Conservation (phyloP, 768 basidiomycete genomes). For the Mycena chlorophos region DNA sequence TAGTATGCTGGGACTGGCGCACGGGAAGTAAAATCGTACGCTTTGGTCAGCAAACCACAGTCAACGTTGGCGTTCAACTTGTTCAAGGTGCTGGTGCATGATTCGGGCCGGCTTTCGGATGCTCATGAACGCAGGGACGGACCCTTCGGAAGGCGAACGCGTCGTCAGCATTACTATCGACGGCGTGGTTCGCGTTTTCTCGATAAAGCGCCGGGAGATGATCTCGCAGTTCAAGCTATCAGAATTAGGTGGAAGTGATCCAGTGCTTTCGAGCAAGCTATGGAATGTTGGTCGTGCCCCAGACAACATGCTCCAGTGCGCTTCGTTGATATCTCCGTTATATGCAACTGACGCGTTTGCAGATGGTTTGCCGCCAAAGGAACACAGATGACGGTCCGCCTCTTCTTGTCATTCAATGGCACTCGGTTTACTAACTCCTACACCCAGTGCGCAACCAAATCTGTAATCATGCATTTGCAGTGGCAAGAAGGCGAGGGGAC, state of each 20-base stretch:
- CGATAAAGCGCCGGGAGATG: conserved; percentile 85
- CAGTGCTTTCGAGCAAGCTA: conserved; percentile 63
- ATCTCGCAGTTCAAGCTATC: conserved; percentile 87
- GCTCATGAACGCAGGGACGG: conserved; percentile 3
- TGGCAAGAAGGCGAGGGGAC: conserved; percentile 69
- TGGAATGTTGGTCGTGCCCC: conserved; percentile 78
- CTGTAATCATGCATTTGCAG: conserved; percentile 79
- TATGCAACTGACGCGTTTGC: not conserved
- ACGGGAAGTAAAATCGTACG: conserved; percentile 85
- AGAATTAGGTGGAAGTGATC: conserved; percentile 70
- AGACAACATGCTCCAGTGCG: conserved; percentile 85
- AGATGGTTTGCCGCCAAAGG: conserved; percentile 92
- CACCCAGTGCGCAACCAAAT: conserved; percentile 81
- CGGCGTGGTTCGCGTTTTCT: conserved; percentile 87
- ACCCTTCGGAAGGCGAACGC: conserved; percentile 62
- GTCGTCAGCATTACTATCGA: conserved; percentile 92
- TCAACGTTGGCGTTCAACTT: conserved; percentile 88
- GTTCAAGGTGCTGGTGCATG: conserved; percentile 46
- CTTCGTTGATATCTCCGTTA: conserved; percentile 10
- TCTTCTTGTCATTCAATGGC: not conserved
- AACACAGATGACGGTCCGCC: conserved; percentile 80
- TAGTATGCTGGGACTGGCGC: conserved; percentile 90
- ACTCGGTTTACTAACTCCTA: not conserved
- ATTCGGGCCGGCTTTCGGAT: not conserved
- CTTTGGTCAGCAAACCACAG: conserved; percentile 91